These are phyloP conservation scores for Macrophomina phaseolina DNA, from an alignment of 2,329 filamentous ascomycete species.

Conservation along the genomic window DNA sequence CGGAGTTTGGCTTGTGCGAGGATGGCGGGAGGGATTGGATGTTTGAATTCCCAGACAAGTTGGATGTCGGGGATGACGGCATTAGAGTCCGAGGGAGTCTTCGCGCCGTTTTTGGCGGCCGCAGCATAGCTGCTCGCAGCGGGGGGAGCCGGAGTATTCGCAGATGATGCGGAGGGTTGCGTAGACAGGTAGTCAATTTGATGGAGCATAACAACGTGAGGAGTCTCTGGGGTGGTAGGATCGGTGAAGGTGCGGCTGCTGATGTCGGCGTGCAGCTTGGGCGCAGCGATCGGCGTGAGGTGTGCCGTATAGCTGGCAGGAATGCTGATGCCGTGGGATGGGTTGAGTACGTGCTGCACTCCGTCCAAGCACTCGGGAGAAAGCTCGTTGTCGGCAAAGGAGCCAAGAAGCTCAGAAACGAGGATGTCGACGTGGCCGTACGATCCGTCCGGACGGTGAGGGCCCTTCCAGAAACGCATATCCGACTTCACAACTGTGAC, in stretches of 20 bases:
- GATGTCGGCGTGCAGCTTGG: slow-evolving; percentile 84
- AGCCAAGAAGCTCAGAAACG: slow-evolving; percentile 90
- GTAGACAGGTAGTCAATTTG: slow-evolving; percentile 85
- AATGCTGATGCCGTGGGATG: slow-evolving; percentile 86
- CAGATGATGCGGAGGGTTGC: slow-evolving; percentile 39
- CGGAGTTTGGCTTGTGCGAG: slow-evolving; percentile 63
- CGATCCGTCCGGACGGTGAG: slow-evolving; percentile 59
- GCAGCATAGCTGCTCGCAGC: slow-evolving; percentile 6
- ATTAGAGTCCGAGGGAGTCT: neutral
- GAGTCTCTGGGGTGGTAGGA: slow-evolving; percentile 79
- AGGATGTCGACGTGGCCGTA: slow-evolving; percentile 84
- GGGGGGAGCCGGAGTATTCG: neutral
- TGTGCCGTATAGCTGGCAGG: slow-evolving; percentile 93
- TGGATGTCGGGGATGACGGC: slow-evolving; percentile 61
- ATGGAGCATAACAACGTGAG: slow-evolving; percentile 92
- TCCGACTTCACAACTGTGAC: slow-evolving; percentile 94
- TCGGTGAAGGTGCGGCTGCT: slow-evolving; percentile 65
- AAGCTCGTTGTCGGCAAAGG: slow-evolving; percentile 96
- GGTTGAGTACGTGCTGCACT: slow-evolving; percentile 85
- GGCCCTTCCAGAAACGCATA: slow-evolving; percentile 96
- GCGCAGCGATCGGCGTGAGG: slow-evolving; percentile 87
- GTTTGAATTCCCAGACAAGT: slow-evolving; percentile 79
- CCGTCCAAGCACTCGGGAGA: slow-evolving; percentile 96
- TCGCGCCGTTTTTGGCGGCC: neutral
- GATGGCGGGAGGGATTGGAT: slow-evolving; percentile 69